Base-by-base conservation (phyloP, 2,329 filamentous ascomycete genomes). In the Penicillium sp. region DNA sequence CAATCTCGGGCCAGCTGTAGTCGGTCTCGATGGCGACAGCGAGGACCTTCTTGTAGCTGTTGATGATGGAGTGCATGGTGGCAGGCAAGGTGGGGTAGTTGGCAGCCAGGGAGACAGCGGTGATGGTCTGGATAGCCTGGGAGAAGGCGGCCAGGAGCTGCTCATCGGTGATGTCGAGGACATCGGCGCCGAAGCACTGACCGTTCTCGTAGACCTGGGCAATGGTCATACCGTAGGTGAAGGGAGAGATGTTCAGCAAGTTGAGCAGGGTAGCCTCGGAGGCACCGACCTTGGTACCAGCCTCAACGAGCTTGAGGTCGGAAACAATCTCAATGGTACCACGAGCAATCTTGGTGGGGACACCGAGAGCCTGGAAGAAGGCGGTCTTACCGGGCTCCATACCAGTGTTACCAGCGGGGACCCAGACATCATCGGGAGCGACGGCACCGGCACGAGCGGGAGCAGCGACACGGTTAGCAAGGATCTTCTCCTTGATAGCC, bases 341-440 rank as follows among this genome's bases (percentile, higher is more conserved):
- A 96, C 94, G 94, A 77, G 94, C 94, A 82, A 99, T 99, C 91
- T 99, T 99, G 86, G 94, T 99, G 76, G 94, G 94, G 77, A 99
- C 91, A 91, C 93, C 93, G 81, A 99, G 94, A 74, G 94, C 94
- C 88, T 99, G 94, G 92, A 99, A 99, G 91, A 99, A 99, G 77
- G 94, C 97, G 75, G 94, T 99, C 90, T 99, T 99, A 80, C 95
- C 95, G 77, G 94, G 95, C 81, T 99, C 94, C 94, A 99, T 99
- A 83, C 94, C 94, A 74, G 94, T 99, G 89, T 99, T 99, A 81
- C 94, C 94, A 70, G 92, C 94, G 67, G 94, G 94, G 68, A 99
- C 78, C 83, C 81, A 99, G 77, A 99, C 94, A 79, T 99, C 95
- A 74, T 76, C 80, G 67, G 95, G 94, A 68, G 94, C 95, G 70